Conservation (phyloP, 2,329 filamentous ascomycete genomes). For the Fusarium denticulatum region DNA sequence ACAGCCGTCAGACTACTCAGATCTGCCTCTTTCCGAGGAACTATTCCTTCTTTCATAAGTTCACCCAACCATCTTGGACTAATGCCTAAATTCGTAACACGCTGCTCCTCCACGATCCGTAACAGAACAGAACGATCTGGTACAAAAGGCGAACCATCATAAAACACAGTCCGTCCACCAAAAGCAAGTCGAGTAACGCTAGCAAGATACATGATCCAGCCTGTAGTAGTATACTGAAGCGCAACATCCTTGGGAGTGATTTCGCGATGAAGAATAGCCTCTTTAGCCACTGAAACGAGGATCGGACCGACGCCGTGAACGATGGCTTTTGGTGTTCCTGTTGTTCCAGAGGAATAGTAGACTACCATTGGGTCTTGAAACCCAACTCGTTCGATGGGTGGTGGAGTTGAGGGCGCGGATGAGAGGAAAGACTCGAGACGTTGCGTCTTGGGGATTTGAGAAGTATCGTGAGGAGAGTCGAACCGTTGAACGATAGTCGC, state of each 20-base stretch:
- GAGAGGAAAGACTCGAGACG: conserved; percentile 58
- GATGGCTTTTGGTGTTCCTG: conserved; percentile 85
- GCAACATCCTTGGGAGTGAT: conserved; percentile 52
- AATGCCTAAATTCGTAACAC: conserved; percentile 77
- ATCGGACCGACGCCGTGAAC: conserved; percentile 78
- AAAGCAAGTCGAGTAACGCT: conserved; percentile 67
- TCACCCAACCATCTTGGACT: conserved; percentile 83
- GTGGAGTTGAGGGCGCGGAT: conserved; percentile 46
- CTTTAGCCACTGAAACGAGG: conserved; percentile 66
- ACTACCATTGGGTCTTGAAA: conserved; percentile 83
- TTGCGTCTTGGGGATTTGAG: conserved; percentile 58
- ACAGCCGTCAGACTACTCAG: conserved; percentile 70
- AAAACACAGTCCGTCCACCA: conserved; percentile 74
- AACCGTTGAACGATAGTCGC: conserved; percentile 76
- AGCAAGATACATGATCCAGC: conserved; percentile 89
- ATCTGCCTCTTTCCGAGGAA: conserved; percentile 70
- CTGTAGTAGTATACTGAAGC: conserved; percentile 72
- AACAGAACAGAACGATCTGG: conserved; percentile 73
- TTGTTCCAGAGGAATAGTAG: conserved; percentile 84
- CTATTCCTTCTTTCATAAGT: conserved; percentile 70
- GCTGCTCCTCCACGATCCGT: conserved; percentile 68
- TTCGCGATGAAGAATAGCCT: conserved; percentile 63
- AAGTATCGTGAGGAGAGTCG: conserved; percentile 66
- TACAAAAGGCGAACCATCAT: conserved; percentile 83
- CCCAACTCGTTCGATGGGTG: conserved; percentile 67